Percentiles rank a stretch among this genome's conserved stretches.
These are phyloP conservation scores for Auxenochlorella protothecoides DNA, from an alignment of 139 green algal species.

Conservation along the genomic window DNA sequence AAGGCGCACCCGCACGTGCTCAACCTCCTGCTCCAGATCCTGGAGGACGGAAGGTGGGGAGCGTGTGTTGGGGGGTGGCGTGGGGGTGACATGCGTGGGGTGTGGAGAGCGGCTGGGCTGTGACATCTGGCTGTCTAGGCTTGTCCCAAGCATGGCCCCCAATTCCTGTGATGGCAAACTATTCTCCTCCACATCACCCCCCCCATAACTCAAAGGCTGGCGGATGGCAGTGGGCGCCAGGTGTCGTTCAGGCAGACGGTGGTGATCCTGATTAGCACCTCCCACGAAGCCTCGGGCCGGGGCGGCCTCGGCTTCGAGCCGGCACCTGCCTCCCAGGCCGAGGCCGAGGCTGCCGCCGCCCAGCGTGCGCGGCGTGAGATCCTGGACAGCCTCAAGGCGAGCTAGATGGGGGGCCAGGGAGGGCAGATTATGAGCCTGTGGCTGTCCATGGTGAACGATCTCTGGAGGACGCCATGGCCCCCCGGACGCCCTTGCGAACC, in stretches of 20 bases:
- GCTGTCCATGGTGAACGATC: no score
- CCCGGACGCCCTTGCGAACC: neutral
- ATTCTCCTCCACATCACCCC: neutral
- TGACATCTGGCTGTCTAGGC: no score
- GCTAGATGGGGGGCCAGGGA: neutral
- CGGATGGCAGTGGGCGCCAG: no score
- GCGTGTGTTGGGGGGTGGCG: neutral
- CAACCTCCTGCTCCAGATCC: conserved; percentile 92
- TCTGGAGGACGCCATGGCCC: neutral
- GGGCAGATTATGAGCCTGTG: neutral
- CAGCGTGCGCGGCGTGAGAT: neutral
- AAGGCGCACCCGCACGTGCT: conserved; percentile 99
- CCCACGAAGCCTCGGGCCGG: no score
- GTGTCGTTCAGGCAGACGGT: no score
- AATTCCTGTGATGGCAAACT: no score
- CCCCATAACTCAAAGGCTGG: no score
- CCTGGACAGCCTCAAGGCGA: neutral
- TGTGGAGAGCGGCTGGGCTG: no score
- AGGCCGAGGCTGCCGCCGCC: neutral
- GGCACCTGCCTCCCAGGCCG: neutral
- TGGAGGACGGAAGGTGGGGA: conserved; percentile 77
- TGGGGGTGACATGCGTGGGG: neutral
- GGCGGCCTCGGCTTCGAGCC: no score
- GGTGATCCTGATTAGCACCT: no score
- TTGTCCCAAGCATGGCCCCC: no score